phyloP scores from a whole-genome alignment of 306 rosid species.

The Sphenostylis stenocarpa region DNA sequence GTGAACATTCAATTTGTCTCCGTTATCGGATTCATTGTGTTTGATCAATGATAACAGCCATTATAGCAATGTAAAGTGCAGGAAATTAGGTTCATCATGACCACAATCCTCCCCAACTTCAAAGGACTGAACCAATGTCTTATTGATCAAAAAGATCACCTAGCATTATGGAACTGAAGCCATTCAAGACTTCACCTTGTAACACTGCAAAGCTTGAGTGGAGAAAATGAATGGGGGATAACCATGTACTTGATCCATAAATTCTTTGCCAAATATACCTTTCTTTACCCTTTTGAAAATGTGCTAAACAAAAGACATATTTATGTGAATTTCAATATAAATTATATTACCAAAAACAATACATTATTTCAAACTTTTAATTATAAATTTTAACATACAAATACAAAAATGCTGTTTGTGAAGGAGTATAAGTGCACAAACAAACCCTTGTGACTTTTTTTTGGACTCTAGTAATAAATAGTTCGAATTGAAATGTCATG shows the following conservation, averaged over 20 bases:
- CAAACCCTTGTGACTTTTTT: too few species aligned
- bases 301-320: not conserved
- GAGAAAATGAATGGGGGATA: not conserved
- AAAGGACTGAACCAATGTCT: not conserved
- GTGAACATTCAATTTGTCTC: slow-evolving; percentile 31
- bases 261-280: too few species aligned
- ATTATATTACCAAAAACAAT: too few species aligned
- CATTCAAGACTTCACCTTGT: not conserved
- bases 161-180: not conserved
- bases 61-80: slow-evolving; percentile 22
- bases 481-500: not conserved
- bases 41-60: slow-evolving; percentile 27
- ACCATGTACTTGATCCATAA: not conserved
- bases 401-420: too few species aligned
- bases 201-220: not conserved
- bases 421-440: too few species aligned
- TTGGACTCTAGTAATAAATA: not conserved
- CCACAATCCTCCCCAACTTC: slow-evolving; percentile 1
- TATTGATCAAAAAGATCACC: not conserved
- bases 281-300: not conserved
- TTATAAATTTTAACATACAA: too few species aligned
- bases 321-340: too few species aligned
- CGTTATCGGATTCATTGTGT: slow-evolving; percentile 27
- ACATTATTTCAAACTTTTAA: too few species aligned
- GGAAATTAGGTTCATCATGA: slow-evolving; percentile 9